phyloP scores from a whole-genome alignment of 2,329 filamentous ascomycete species.

The Cladosporium austrohemisphaericum region DNA sequence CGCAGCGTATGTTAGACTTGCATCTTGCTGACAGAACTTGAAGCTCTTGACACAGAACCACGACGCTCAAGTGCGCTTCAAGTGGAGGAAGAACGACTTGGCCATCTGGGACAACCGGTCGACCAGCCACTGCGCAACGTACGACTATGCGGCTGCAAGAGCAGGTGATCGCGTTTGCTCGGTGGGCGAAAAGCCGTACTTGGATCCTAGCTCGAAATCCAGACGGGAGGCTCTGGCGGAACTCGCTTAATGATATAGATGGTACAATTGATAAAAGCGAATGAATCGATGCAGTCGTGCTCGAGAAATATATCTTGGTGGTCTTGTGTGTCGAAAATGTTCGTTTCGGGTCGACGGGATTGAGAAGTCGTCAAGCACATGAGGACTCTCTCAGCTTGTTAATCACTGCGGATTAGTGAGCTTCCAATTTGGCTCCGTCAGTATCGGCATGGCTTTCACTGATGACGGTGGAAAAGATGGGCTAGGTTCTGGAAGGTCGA shows the following conservation, averaged over 20 bases:
- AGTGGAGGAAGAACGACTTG: constrained; percentile 48
- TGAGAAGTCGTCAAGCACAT: too few relatives aligned
- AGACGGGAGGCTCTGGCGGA: constrained; percentile 25
- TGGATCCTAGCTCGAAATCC: constrained; percentile 50
- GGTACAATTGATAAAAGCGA: too few relatives aligned
- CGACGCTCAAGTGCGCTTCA: constrained; percentile 49
- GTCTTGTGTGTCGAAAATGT: too few relatives aligned
- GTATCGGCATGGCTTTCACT: too few relatives aligned
- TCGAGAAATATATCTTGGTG: too few relatives aligned
- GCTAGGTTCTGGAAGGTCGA: constrained; percentile 8
- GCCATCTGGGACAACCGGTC: constrained; percentile 66
- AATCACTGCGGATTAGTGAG: too few relatives aligned
- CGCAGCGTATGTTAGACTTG: constrained; percentile 43
- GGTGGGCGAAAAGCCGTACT: constrained; percentile 53
- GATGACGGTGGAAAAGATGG: too few relatives aligned
- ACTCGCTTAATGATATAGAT: not conserved
- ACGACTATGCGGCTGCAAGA: constrained; percentile 56
- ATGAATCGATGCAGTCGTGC: too few relatives aligned
- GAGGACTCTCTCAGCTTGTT: too few relatives aligned
- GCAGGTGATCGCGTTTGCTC: constrained; percentile 53
- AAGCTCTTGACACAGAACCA: constrained; percentile 47
- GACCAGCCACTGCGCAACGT: constrained; percentile 58
- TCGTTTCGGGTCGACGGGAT: too few relatives aligned
- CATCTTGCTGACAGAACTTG: constrained; percentile 40
- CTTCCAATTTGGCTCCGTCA: too few relatives aligned